Percentiles rank a stretch among this genome's conserved stretches.
Conservation (phyloP, 192 early-diverging fungal genomes). For the Pilobolus umbonatus region DNA sequence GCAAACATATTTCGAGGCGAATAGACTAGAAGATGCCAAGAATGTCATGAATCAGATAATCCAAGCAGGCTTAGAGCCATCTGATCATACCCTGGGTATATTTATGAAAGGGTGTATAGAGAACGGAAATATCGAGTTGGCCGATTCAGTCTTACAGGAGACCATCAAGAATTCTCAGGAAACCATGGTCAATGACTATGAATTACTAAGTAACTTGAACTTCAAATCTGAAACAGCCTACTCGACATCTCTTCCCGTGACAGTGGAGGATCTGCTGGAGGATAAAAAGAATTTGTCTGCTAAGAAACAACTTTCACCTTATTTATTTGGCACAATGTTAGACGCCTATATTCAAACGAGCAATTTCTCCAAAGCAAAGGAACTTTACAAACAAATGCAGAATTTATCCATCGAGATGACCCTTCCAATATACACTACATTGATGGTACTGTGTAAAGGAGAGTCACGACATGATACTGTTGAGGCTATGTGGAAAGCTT, state of each 20-base stretch:
- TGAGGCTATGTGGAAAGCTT: slow-evolving; percentile 39
- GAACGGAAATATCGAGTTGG: slow-evolving; percentile 30
- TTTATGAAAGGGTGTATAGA: slow-evolving; percentile 40
- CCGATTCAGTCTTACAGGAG: slow-evolving; percentile 12
- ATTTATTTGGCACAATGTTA: slow-evolving; percentile 44
- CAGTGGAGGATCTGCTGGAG: slow-evolving; percentile 23
- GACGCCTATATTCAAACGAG: slow-evolving; percentile 35
- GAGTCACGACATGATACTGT: slow-evolving; percentile 41
- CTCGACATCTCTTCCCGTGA: slow-evolving; percentile 4
- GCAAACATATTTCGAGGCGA: slow-evolving; percentile 37
- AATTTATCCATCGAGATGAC: slow-evolving; percentile 31
- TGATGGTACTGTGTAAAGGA: slow-evolving; percentile 44
- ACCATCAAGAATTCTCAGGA: background rate
- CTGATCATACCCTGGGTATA: slow-evolving; percentile 37
- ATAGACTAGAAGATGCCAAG: slow-evolving; percentile 32
- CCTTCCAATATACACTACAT: slow-evolving; percentile 32
- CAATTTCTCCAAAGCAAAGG: slow-evolving; percentile 23
- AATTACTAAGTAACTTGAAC: background rate
- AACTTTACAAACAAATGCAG: slow-evolving; percentile 39
- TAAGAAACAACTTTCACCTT: slow-evolving; percentile 9
- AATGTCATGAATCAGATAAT: slow-evolving; percentile 42
- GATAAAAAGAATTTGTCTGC: background rate
- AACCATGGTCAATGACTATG: no score
- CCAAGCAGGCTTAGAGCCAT: slow-evolving; percentile 33
- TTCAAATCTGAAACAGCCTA: background rate